These are phyloP conservation scores for Fusarium sp. DNA, from an alignment of 2,329 filamentous ascomycete species.

Conservation along the genomic window DNA sequence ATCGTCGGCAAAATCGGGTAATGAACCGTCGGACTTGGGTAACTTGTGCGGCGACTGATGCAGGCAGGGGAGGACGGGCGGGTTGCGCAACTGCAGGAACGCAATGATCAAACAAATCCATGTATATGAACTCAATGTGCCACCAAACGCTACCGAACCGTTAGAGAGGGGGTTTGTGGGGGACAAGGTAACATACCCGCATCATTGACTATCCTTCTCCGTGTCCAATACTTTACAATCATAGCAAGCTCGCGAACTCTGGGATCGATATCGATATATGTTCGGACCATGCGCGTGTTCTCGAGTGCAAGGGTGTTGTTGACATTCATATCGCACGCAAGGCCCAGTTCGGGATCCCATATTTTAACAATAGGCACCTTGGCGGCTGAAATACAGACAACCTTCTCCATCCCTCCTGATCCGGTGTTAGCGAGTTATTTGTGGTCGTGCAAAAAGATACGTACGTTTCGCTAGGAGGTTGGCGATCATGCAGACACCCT, in stretches of 20 bases:
- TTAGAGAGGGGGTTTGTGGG: constrained; percentile 33
- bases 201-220: constrained; percentile 92
- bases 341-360: constrained; percentile 91
- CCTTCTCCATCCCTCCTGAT: constrained; percentile 94
- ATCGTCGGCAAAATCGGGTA: constrained; percentile 89
- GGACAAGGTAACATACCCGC: constrained; percentile 75
- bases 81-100: constrained; percentile 88
- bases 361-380: constrained; percentile 99
- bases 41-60: constrained; percentile 72
- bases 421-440: constrained; percentile 50
- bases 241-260: constrained; percentile 93
- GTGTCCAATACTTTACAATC: constrained; percentile 98
- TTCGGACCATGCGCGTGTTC: constrained; percentile 98
- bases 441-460: constrained; percentile 51
- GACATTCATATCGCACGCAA: constrained; percentile 98
- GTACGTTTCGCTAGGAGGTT: constrained; percentile 86
- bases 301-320: constrained; percentile 96
- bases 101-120: constrained; percentile 99
- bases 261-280: constrained; percentile 93
- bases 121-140: constrained; percentile 96
- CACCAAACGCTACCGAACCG: constrained; percentile 77
- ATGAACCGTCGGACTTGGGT: constrained; percentile 71
- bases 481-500: constrained; percentile 91
- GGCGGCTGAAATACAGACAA: constrained; percentile 92
- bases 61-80: constrained; percentile 85